Percentiles rank a stretch among this genome's conserved stretches.
Evolutionary conservation across 2,329 filamentous ascomycete species (phyloP).

Genomic region (Falciphora oryzae): DNA sequence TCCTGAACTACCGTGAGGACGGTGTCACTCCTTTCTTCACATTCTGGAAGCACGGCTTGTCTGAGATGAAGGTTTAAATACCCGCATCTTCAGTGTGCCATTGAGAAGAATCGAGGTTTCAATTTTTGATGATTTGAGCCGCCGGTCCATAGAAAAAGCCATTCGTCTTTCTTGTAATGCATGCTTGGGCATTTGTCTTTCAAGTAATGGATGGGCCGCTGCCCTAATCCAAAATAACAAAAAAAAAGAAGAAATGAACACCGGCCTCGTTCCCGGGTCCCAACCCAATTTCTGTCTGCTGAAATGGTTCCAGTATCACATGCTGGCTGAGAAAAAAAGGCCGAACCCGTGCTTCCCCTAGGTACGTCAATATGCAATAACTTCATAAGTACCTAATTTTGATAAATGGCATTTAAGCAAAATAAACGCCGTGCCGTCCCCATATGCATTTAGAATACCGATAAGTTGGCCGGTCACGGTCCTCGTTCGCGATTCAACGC

Average conservation of each 20-base stretch:
- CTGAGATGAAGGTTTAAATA: slow-evolving; percentile 82
- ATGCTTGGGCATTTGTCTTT: neutral
- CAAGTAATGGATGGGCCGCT: neutral
- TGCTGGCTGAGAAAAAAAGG: no score
- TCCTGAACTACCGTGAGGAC: slow-evolving; percentile 97
- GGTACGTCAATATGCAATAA: no score
- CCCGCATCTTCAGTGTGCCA: slow-evolving; percentile 13
- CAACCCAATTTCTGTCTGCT: neutral
- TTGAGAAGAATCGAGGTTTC: neutral
- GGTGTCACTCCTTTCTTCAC: slow-evolving; percentile 84
- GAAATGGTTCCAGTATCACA: neutral
- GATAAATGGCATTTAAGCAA: neutral
- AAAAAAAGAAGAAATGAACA: neutral
- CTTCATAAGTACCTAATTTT: no score
- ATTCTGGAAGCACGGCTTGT: slow-evolving; percentile 92
- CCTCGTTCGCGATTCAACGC: neutral
- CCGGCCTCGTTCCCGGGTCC: neutral
- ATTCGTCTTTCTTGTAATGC: neutral
- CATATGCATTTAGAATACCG: neutral
- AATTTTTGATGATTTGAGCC: neutral
- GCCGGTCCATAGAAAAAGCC: neutral
- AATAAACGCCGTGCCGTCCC: neutral
- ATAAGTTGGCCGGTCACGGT: neutral
- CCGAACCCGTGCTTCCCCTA: no score
- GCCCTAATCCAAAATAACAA: neutral